Conservation (phyloP, 139 green algal genomes). For the Picocystis salinarum region DNA sequence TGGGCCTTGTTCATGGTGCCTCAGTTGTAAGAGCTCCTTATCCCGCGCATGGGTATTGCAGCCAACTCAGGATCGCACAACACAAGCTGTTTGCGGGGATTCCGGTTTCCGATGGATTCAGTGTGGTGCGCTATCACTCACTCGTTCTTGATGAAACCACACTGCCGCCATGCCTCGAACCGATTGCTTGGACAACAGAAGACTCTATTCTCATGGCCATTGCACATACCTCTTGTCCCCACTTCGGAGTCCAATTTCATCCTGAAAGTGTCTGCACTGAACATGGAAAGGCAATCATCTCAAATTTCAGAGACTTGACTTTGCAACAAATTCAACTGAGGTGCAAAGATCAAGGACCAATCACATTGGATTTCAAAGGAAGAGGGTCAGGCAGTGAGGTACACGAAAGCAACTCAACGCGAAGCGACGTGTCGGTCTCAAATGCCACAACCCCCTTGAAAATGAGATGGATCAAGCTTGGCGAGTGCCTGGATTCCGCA, state of each 20-base stretch:
- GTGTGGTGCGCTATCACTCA: conserved; percentile 82
- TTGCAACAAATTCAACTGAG: not conserved
- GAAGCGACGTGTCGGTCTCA: not conserved
- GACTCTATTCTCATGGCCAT: conserved; percentile 64
- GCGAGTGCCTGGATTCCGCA: no score
- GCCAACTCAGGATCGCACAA: conserved; percentile 38
- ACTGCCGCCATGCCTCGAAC: conserved; percentile 47
- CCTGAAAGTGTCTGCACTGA: conserved; percentile 71
- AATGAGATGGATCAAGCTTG: no score
- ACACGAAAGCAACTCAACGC: not conserved
- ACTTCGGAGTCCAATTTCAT: conserved; percentile 91
- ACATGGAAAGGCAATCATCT: conserved; percentile 49
- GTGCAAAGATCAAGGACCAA: conserved; percentile 7
- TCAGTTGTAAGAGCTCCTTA: conserved; percentile 46
- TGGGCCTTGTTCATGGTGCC: conserved; percentile 53
- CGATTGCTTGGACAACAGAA: conserved; percentile 64
- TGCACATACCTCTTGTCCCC: conserved; percentile 38
- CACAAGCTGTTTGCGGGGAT: conserved; percentile 63
- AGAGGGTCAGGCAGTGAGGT: not conserved
- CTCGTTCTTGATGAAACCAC: conserved; percentile 46
- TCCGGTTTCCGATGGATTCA: conserved; percentile 31
- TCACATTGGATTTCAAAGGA: not conserved
- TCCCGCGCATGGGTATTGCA: conserved; percentile 77
- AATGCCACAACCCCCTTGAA: no score
- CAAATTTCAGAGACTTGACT: conserved; percentile 69